Conservation (phyloP, 768 basidiomycete genomes). For the Boletus fagicola region DNA sequence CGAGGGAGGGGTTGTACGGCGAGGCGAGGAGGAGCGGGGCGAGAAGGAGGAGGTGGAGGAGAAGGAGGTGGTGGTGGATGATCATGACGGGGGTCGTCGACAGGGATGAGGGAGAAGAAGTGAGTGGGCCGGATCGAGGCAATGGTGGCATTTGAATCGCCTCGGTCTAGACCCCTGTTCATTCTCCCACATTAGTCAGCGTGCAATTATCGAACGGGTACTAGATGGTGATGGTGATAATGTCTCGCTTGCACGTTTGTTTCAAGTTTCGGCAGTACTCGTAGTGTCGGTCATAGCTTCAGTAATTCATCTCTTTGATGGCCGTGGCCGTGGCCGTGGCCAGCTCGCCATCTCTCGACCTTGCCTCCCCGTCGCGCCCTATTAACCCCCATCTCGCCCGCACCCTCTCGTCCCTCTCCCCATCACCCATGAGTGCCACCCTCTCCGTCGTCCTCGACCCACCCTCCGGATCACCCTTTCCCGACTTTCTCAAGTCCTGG, state of each 20-base stretch:
- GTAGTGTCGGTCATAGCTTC: no score
- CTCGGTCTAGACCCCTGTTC: not conserved
- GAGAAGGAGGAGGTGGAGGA: slow-evolving; percentile 37
- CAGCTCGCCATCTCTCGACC: not conserved
- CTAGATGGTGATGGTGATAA: no score
- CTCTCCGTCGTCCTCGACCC: slow-evolving; percentile 42
- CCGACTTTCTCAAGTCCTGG: slow-evolving; percentile 71
- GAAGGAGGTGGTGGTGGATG: no score
- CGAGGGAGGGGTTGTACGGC: slow-evolving; percentile 65
- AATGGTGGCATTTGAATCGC: not conserved
- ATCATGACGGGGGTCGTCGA: not conserved
- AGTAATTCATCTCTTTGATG: no score
- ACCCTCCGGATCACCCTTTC: slow-evolving; percentile 55
- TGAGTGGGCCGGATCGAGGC: not conserved
- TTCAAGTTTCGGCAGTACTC: no score
- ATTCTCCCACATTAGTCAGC: not conserved
- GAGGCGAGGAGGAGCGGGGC: slow-evolving; percentile 48
- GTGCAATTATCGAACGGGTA: no score
- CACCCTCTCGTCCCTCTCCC: not conserved
- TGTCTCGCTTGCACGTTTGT: no score
- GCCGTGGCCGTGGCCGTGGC: no score
- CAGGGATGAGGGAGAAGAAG: not conserved
- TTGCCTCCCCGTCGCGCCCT: not conserved
- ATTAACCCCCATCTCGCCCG: no score
- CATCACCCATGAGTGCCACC: not conserved